phyloP scores from a whole-genome alignment of 805 yeast species.

The Suhomyces sp. region DNA sequence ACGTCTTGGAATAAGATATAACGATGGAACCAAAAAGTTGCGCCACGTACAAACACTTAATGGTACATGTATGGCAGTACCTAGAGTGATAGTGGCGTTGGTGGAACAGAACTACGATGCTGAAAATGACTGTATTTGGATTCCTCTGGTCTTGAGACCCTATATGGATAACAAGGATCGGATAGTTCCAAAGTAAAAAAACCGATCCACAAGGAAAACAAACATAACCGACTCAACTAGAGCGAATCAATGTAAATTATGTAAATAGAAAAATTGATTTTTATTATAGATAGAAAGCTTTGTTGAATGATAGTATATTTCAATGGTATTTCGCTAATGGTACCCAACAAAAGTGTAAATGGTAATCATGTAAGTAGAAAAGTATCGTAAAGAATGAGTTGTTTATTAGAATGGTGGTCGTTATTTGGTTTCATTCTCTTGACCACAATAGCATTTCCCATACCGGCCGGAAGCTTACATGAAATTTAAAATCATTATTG shows the following conservation, averaged over 20 bases:
- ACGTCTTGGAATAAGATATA: conserved; percentile 67
- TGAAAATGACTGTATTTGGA: conserved; percentile 45
- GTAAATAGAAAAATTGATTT: neutral
- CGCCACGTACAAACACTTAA: conserved; percentile 77
- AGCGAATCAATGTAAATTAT: too few species aligned
- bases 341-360: too few species aligned
- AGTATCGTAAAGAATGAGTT: too few species aligned
- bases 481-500: too few species aligned
- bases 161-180: conserved; percentile 65
- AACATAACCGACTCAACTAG: neutral
- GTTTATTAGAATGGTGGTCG: too few species aligned
- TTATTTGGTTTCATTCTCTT: too few species aligned
- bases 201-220: neutral
- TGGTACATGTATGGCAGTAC: conserved; percentile 95
- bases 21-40: conserved; percentile 26
- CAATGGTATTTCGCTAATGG: too few species aligned
- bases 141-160: conserved; percentile 67
- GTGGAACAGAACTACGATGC: conserved; percentile 80
- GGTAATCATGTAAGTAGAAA: neutral
- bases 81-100: conserved; percentile 85
- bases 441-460: too few species aligned
- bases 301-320: too few species aligned
- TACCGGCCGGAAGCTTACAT: too few species aligned
- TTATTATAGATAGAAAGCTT: too few species aligned
- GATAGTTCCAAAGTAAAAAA: conserved; percentile 10